Conservation (phyloP, 2,329 filamentous ascomycete species). For the Cytospora mali region DNA sequence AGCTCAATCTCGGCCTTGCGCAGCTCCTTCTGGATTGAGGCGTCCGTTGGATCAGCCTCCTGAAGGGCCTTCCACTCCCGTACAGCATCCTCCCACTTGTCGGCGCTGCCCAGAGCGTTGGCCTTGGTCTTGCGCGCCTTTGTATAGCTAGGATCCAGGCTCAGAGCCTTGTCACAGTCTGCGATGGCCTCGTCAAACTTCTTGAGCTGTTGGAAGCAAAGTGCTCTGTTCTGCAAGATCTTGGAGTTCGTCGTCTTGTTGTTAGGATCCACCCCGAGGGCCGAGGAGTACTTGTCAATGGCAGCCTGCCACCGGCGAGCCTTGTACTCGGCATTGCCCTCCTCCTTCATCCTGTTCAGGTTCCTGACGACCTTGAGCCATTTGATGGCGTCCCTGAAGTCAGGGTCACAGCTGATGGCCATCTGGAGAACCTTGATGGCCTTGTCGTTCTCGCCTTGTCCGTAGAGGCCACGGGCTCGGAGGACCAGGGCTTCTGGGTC, state of each 20-base stretch:
- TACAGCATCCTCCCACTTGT: constrained; percentile 89
- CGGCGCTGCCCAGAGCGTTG: constrained; percentile 81
- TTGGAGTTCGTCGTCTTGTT: constrained; percentile 96
- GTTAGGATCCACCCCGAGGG: constrained; percentile 79
- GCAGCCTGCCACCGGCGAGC: constrained; percentile 76
- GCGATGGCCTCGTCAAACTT: constrained; percentile 78
- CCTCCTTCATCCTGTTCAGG: constrained; percentile 89
- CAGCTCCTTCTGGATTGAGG: constrained; percentile 79
- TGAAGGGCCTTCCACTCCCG: constrained; percentile 85
- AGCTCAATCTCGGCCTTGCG: constrained; percentile 89
- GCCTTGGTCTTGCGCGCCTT: constrained; percentile 95
- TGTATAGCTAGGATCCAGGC: constrained; percentile 79
- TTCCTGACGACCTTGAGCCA: constrained; percentile 89
- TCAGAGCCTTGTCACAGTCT: constrained; percentile 83
- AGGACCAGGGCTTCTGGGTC: constrained; percentile 94
- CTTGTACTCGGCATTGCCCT: constrained; percentile 91
- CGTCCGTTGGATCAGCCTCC: constrained; percentile 81
- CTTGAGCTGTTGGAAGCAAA: constrained; percentile 83
- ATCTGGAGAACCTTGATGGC: constrained; percentile 90
- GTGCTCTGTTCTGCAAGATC: constrained; percentile 88
- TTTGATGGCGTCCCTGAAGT: constrained; percentile 86
- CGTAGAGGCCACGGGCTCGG: constrained; percentile 83
- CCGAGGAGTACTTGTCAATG: constrained; percentile 80
- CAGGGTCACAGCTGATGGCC: constrained; percentile 86
- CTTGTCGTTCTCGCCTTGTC: constrained; percentile 92